Conservation (phyloP, 331 rosid species). For the Quercus tomentella region DNA sequence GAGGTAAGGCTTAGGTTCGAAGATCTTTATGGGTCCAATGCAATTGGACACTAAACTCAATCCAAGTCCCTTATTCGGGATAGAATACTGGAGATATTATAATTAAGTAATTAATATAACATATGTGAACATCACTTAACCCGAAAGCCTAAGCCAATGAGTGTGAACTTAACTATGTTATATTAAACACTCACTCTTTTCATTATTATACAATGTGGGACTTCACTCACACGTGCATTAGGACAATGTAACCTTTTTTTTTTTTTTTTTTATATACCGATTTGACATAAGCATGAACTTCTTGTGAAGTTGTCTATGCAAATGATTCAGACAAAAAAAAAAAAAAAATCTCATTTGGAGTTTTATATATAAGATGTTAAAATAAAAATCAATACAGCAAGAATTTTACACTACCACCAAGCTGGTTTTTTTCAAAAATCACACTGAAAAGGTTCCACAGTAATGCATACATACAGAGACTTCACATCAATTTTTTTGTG, state of each 20-base stretch:
- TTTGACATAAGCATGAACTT: too few species aligned
- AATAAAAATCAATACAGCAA: background rate
- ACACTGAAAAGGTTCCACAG: background rate
- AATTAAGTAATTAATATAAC: too few species aligned
- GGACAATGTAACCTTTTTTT: too few species aligned
- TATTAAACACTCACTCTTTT: rapidly evolving
- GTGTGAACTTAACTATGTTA: too few species aligned
- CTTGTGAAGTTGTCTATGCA: background rate
- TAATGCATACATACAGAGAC: conserved; percentile 17
- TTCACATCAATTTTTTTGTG: background rate
- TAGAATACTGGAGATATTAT: too few species aligned
- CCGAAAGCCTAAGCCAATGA: too few species aligned
- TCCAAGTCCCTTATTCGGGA: too few species aligned
- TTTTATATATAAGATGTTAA: background rate
- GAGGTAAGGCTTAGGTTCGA: too few species aligned
- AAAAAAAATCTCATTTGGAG: background rate
- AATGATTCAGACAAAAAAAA: background rate
- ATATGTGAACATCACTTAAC: rapidly evolving
- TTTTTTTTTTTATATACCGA: too few species aligned
- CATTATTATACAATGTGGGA: too few species aligned
- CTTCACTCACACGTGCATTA: too few species aligned
- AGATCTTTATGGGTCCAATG: too few species aligned
- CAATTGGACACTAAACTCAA: rapidly evolving
- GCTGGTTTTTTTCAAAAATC: background rate
- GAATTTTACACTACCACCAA: background rate